Base-by-base conservation (phyloP, 345 rosid genomes). In the Euclidium syriacum region DNA sequence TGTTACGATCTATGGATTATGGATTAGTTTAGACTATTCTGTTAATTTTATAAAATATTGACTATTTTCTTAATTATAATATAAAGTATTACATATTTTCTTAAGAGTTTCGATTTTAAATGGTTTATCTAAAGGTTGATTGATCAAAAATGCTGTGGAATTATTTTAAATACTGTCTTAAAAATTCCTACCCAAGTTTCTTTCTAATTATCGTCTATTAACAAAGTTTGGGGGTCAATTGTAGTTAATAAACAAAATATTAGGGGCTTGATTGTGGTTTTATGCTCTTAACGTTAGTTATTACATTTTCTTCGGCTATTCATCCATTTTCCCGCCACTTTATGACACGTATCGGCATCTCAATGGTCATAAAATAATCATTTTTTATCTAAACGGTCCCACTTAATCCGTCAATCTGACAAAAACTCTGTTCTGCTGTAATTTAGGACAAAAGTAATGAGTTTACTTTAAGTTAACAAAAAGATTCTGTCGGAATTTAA, bases 261-360 rank as follows among this genome's bases (percentile, higher is more conserved):
- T 14, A 36, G 63, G 74, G 68, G 43, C 22, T 29, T 43, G 1
- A 7, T 7, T 44, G 35, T 62, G 16, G 40, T 61, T 33, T 65
- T 12, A 20, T 12, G 30, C 16, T 17, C 29, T 7, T 54, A 5
- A 12, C n/a, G n/a, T n/a, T 6, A 11, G 56, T 66, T 10, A 20
- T 17, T 9, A 36, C 70, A 44, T 6, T n/a, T 24, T 61, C 15
- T 36, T 53, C 64, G 59, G 59, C 20, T 62, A 47, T 35, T 36
- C 50, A 46, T 53, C 20, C 42, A 7, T 53, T 58, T 53, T 40
- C 74, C 74, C 69, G 74, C 69, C 63, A 62, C 17, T 20, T 27
- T 2, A 52, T 40, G 73, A 61, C 67, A 68, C 73, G 55, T 60
- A 25, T 43, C 32, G 17, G 17, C 9, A 34, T 50, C 20, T 49